These are phyloP conservation scores for Backusella mclennaniae DNA, from an alignment of 192 early-diverging fungal species.

Conservation along the genomic window DNA sequence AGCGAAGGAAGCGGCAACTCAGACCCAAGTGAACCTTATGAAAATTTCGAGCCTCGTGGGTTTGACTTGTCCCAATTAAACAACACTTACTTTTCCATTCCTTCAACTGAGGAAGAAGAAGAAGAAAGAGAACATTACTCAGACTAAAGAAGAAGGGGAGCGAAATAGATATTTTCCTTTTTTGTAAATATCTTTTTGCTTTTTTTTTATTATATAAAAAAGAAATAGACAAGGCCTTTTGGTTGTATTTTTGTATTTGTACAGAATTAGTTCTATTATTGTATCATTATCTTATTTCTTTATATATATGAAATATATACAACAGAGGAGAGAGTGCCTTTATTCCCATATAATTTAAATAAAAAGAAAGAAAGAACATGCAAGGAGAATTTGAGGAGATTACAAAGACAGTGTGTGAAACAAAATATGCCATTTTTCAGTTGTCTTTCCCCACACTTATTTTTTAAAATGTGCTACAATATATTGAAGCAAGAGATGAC, in stretches of 20 bases:
- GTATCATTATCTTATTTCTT: neutral
- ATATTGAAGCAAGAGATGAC: neutral
- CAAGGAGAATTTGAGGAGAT: conserved; percentile 1
- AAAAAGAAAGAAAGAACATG: neutral
- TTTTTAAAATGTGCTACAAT: neutral
- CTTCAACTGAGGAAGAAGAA: neutral
- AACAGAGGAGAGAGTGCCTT: neutral
- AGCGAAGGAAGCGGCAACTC: neutral
- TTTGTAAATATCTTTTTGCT: neutral
- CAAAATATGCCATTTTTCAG: neutral
- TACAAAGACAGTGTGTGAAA: neutral
- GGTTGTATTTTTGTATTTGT: neutral
- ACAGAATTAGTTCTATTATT: neutral
- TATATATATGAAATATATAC: neutral
- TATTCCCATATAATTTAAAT: neutral
- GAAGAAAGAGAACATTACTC: neutral
- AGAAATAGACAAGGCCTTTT: neutral
- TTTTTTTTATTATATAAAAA: neutral
- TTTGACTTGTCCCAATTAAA: neutral
- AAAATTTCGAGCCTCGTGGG: neutral
- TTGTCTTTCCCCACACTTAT: conserved; percentile 3
- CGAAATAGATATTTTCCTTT: neutral
- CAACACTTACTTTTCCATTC: neutral
- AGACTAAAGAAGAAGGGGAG: neutral
- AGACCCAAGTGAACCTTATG: neutral